Evolutionary conservation across 2,329 filamentous ascomycete species (phyloP).

Genomic region (Fusarium sp.): DNA sequence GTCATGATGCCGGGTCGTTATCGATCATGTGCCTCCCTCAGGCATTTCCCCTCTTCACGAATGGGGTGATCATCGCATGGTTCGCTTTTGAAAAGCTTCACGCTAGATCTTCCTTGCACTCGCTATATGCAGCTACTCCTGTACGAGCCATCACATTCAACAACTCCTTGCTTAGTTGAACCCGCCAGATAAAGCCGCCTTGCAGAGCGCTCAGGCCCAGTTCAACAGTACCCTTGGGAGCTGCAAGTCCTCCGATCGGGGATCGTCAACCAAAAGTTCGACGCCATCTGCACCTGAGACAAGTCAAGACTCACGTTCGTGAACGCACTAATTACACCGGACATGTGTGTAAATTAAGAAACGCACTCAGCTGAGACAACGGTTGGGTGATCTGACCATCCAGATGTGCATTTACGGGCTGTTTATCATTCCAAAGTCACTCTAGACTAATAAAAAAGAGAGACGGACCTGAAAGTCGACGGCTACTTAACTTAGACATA

Average conservation of each 20-base stretch:
- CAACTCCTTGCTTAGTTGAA: slow-evolving; percentile 37
- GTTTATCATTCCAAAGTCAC: slow-evolving; percentile 39
- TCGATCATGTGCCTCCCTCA: background rate
- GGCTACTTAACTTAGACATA: background rate
- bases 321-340: slow-evolving; percentile 10
- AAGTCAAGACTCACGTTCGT: slow-evolving; percentile 19
- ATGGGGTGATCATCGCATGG: slow-evolving; percentile 7
- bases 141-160: slow-evolving; percentile 22
- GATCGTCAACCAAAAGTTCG: slow-evolving; percentile 22
- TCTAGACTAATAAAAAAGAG: slow-evolving; percentile 5
- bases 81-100: slow-evolving; percentile 10
- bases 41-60: slow-evolving; percentile 8
- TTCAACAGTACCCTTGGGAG: slow-evolving; percentile 12
- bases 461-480: slow-evolving; percentile 11
- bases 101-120: slow-evolving; percentile 32
- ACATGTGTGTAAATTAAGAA: slow-evolving; percentile 38
- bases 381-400: slow-evolving; percentile 22
- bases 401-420: slow-evolving; percentile 17
- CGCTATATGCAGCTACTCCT: slow-evolving; percentile 31
- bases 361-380: slow-evolving; percentile 30
- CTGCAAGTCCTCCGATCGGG: slow-evolving; percentile 2
- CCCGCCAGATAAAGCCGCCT: slow-evolving; percentile 35
- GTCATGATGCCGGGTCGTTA: background rate
- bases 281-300: slow-evolving; percentile 31
- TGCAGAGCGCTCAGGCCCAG: slow-evolving; percentile 38